Conservation (phyloP, 192 early-diverging fungal genomes). For the Haplosporangium gracile region DNA sequence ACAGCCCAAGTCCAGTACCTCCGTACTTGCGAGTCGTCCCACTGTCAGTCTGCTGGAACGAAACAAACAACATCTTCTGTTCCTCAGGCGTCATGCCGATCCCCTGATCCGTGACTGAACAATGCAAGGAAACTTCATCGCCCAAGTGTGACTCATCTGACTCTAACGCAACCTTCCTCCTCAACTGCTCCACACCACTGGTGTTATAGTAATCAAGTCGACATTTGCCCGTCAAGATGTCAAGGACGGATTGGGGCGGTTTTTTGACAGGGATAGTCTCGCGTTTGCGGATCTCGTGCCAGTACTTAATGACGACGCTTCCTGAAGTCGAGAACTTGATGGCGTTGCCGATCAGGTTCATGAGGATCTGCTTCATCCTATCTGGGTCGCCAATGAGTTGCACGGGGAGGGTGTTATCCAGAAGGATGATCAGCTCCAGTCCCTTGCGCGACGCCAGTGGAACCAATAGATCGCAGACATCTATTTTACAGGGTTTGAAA, state of each 20-base stretch:
- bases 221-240: constrained; percentile 9
- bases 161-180: constrained; percentile 6
- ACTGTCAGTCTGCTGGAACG: constrained; percentile 50
- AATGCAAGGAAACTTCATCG: constrained; percentile 32
- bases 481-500: constrained; percentile 8
- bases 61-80: constrained; percentile 55
- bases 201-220: constrained; percentile 1
- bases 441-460: constrained; percentile 74
- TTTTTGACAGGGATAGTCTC: constrained; percentile 4
- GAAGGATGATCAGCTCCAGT: constrained; percentile 65
- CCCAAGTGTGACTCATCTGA: constrained; percentile 15
- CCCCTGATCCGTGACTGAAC: constrained; percentile 45
- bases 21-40: constrained; percentile 57
- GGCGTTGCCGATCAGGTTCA: constrained; percentile 81
- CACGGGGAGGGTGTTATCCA: constrained; percentile 70
- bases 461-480: constrained; percentile 71
- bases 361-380: constrained; percentile 77
- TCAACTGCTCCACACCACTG: not conserved
- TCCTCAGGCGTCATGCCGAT: constrained; percentile 52
- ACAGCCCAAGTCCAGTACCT: constrained; percentile 62
- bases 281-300: constrained; percentile 32
- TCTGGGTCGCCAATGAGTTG: constrained; percentile 76
- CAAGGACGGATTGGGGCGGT: not conserved
- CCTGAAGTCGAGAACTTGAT: constrained; percentile 68
- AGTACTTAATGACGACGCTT: constrained; percentile 43